Evolutionary conservation across 2,329 filamentous ascomycete species (phyloP).

Genomic region (Emydomyces testavorans): DNA sequence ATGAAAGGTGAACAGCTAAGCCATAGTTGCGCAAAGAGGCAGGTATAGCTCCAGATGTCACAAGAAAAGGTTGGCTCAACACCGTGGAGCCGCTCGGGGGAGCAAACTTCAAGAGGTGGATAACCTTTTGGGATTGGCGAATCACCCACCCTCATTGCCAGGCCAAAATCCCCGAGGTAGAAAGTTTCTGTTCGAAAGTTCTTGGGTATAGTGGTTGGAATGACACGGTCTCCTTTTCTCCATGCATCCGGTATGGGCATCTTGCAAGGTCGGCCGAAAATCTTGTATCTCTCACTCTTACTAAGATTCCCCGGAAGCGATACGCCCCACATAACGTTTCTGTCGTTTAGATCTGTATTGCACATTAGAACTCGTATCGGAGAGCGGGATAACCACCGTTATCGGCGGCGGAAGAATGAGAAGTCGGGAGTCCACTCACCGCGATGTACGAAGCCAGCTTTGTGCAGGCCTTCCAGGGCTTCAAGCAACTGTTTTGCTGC

Average conservation of each 20-base stretch:
- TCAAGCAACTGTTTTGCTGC: constrained; percentile 22
- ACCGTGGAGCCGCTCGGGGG: constrained; percentile 13
- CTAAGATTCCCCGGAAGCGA: constrained; percentile 5
- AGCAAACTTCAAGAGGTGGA: constrained; percentile 13
- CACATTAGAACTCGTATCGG: neutral
- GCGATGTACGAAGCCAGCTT: constrained; percentile 22
- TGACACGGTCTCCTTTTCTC: constrained; percentile 10
- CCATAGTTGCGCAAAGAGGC: constrained; percentile 12
- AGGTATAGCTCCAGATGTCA: constrained; percentile 17
- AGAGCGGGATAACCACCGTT: neutral
- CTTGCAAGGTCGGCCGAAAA: constrained; percentile 12
- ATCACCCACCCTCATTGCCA: constrained; percentile 7
- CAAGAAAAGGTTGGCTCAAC: constrained; percentile 10
- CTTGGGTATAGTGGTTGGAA: constrained; percentile 3
- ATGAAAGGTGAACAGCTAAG: constrained; percentile 9
- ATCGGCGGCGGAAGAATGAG: neutral
- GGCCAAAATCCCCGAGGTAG: constrained; percentile 14
- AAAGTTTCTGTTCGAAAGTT: constrained; percentile 11
- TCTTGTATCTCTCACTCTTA: constrained; percentile 10
- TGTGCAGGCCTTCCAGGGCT: constrained; percentile 20
- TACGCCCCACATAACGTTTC: constrained; percentile 14
- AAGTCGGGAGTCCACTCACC: constrained; percentile 15
- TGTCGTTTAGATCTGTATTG: constrained; percentile 10
- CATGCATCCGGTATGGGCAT: constrained; percentile 1
- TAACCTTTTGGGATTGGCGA: constrained; percentile 1